Evolutionary conservation across 768 basidiomycete genomes (phyloP).

Genomic region (Leucocoprinus sp.): DNA sequence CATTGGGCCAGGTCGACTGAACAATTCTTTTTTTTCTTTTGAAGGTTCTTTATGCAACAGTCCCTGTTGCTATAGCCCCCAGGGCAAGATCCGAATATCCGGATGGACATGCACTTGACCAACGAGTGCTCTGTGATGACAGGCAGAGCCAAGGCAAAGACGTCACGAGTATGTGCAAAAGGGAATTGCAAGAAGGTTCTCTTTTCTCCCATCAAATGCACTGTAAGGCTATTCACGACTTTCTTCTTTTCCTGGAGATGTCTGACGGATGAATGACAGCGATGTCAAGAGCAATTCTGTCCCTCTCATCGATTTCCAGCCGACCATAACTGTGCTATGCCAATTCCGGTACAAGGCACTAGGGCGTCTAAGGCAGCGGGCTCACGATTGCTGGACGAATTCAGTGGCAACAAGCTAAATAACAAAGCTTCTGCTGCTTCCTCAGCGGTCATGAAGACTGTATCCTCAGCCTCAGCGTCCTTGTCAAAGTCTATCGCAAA

Average conservation of each 20-base stretch:
- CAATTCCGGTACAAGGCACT: slow-evolving; percentile 14
- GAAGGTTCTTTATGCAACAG: slow-evolving; percentile 70
- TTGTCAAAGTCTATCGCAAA: slow-evolving; percentile 25
- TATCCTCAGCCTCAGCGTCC: slow-evolving; percentile 13
- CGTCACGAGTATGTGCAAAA: slow-evolving; percentile 51
- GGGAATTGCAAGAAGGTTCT: slow-evolving; percentile 65
- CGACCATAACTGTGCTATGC: slow-evolving; percentile 50
- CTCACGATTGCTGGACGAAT: slow-evolving; percentile 22
- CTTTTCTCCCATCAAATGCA: slow-evolving; percentile 66
- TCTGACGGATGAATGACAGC: slow-evolving; percentile 29
- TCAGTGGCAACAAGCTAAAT: slow-evolving; percentile 34
- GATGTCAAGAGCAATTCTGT: slow-evolving; percentile 68
- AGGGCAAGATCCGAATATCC: slow-evolving; percentile 75
- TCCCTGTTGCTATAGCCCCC: slow-evolving; percentile 65
- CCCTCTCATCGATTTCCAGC: slow-evolving; percentile 71
- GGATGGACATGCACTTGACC: slow-evolving; percentile 71
- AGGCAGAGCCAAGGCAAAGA: slow-evolving; percentile 39
- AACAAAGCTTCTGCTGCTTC: slow-evolving; percentile 27
- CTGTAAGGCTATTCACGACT: no score
- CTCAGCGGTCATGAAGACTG: slow-evolving; percentile 16
- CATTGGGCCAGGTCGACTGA: slow-evolving; percentile 4
- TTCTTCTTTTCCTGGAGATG: no score
- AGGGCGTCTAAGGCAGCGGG: slow-evolving; percentile 13
- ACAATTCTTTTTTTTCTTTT: background rate
- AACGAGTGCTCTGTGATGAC: slow-evolving; percentile 63